These are phyloP conservation scores for Puccinia sorghi DNA, from an alignment of 1,284 basidiomycete genomes.

Conservation along the genomic window DNA sequence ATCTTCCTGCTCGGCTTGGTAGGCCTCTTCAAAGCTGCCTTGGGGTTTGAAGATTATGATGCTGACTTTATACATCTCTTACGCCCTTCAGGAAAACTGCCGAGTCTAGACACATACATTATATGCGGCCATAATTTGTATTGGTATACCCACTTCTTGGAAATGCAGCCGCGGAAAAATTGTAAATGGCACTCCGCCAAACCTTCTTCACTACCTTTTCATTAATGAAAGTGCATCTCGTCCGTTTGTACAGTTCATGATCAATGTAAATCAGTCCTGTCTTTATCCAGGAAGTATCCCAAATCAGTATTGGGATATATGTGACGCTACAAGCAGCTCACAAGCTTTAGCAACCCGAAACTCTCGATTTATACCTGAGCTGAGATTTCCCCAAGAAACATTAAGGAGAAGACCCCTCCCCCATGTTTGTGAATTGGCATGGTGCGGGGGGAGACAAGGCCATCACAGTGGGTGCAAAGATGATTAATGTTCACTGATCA, in stretches of 20 bases:
- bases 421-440: too few relatives aligned
- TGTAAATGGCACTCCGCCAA: background rate
- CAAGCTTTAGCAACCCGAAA: background rate
- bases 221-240: background rate
- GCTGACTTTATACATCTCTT: background rate
- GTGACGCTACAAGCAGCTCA: background rate
- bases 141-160: slow-evolving; percentile 16
- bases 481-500: too few relatives aligned
- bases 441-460: too few relatives aligned
- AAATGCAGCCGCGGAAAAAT: background rate
- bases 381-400: background rate
- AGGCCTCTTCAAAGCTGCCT: background rate
- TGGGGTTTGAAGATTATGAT: background rate
- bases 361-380: background rate
- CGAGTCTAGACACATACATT: background rate
- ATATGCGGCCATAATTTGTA: background rate
- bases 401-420: background rate
- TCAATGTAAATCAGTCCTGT: slow-evolving; percentile 10
- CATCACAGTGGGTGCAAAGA: too few relatives aligned
- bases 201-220: background rate
- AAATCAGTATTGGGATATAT: background rate
- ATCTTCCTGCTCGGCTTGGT: slow-evolving; percentile 81
- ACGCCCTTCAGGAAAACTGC: background rate
- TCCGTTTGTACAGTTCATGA: background rate
- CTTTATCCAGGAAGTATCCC: background rate